Base-by-base conservation (phyloP, 306 rosid genomes). In the Crotalaria pallida region DNA sequence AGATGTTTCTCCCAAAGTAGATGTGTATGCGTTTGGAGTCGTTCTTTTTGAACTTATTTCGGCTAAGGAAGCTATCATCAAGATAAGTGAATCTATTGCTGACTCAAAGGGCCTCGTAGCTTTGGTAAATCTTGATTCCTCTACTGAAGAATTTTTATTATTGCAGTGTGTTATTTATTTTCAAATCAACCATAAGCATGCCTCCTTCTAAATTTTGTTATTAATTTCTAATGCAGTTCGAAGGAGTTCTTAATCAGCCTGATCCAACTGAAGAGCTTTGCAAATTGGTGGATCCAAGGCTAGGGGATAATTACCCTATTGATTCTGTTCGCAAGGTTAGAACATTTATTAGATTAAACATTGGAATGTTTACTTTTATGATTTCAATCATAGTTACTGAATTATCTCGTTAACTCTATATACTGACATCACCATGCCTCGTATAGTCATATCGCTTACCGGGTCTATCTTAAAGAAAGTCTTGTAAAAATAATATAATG, bases 11-110 rank as follows among this genome's bases (percentile, higher is more conserved):
- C 95, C 99, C 45, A 94, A 94, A 75, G 85, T 94, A 41, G 99
- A 94, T 29, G 99, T 91, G 24, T 91, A 84, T 62, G 99, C 99
- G 21, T 94, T 94, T 18, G 99, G 99, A 27, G 99, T 94, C 50
- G 97, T 94, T 67, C 86, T 94, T 61, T 94, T 76, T 45, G 99
- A 94, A 80, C 92, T 94, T 45, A 90, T 94, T 80, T 94, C 99
- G 12, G 96, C 97, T 29, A 90, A 90, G 84, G 97, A 86, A 60
- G 99, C 99, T 18, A 82, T 94, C 2, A 77, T 91, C 65, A 84
- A 71, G 82, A 49, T 65, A 4, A 43, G 60, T 23, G 83, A 75
- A 31, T 82, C 88, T 0, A 31, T n/a, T 18, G 57, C 84, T 18
- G 99, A 91, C 76, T 80, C 97, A 23, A 88, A 80, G 79, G 99